Evolutionary conservation across 2,329 filamentous ascomycete genomes (phyloP), one percentile per base, ranked within the genome.

Genomic region (Rutstroemia sp.): DNA sequence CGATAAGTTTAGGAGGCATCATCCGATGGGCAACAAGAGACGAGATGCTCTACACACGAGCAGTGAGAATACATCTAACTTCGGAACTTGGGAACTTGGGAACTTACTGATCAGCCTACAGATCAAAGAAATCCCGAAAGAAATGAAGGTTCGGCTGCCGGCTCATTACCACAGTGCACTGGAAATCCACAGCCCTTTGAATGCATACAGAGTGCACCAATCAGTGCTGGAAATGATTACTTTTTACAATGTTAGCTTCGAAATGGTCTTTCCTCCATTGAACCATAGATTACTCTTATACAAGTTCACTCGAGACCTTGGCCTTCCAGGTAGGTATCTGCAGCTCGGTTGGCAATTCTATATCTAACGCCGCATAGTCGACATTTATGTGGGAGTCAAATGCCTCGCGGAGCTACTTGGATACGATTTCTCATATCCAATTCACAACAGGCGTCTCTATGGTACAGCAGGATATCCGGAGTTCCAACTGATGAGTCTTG

Each of bases 1-100:
- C 92, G 0, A 77, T 89, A n/a, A 83, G 84, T 21, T 74, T 92
- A 7, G 86, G 83, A 10, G 88, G 95, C 61, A 71, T 97, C 12
- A 78, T 78, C 54, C 74, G 75, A 46, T 95, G 88, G 84, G 82
- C 81, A 16, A 80, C 78, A 48, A 75, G 75, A 57, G 84, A 85
- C 48, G 80, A 87, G 55, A 77, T 97, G 25, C 79, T 87, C 0
- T 97, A 87, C 69, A 79, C 87, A 47, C 77, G 82, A 63, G 86
- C 87, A 19, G 83, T 84, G 70, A 69, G 78, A 70, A 17, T 8
- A 30, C 9, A 25, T 42, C 25, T 23, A 16, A 10, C 7, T 49
- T 36, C 9, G 47, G 30, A 10, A 1, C n/a, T 19, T 34, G 7
- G 47, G 30, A 10, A 1, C n/a, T 19, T 34, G 7, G 5, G 10